phyloP scores from a whole-genome alignment of 192 early-diverging fungal genomes.

The Dissophora ornata region DNA sequence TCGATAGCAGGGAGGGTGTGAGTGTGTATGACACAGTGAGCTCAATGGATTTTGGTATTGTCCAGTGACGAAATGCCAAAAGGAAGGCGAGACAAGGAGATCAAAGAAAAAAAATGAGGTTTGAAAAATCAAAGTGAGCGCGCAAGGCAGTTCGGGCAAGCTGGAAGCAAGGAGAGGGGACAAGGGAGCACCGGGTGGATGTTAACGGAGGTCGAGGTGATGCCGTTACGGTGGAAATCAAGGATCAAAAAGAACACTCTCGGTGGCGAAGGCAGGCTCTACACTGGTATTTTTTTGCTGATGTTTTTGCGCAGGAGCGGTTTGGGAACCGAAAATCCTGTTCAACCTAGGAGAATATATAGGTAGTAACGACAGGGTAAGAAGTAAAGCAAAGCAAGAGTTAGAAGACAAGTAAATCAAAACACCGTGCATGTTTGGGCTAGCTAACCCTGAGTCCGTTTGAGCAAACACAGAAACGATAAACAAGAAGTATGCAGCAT shows the following conservation, averaged over 20 bases:
- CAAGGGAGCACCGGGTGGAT: not conserved
- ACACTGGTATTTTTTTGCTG: not conserved
- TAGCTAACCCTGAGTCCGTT: no score
- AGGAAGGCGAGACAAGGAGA: conserved; percentile 5
- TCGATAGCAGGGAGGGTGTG: not conserved
- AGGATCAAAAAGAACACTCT: conserved; percentile 20
- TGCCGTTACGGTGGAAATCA: conserved; percentile 19
- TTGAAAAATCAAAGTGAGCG: not conserved
- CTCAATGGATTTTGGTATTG: no score
- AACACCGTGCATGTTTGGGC: no score
- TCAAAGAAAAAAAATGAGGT: not conserved
- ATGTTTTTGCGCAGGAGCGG: no score
- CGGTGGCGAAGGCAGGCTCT: conserved; percentile 27
- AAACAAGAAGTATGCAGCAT: no score
- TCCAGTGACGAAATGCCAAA: not conserved
- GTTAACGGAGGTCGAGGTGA: conserved; percentile 13
- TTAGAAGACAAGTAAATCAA: no score
- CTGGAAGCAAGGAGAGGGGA: conserved; percentile 1
- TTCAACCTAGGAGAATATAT: conserved; percentile 15
- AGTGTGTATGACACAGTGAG: not conserved
- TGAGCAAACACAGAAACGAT: no score
- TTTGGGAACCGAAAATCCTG: not conserved
- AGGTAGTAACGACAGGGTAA: no score
- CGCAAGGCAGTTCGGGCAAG: not conserved
- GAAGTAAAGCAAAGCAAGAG: no score